phyloP scores from a whole-genome alignment of 2,329 filamentous ascomycete genomes.

The Pyricularia pennisetigena region DNA sequence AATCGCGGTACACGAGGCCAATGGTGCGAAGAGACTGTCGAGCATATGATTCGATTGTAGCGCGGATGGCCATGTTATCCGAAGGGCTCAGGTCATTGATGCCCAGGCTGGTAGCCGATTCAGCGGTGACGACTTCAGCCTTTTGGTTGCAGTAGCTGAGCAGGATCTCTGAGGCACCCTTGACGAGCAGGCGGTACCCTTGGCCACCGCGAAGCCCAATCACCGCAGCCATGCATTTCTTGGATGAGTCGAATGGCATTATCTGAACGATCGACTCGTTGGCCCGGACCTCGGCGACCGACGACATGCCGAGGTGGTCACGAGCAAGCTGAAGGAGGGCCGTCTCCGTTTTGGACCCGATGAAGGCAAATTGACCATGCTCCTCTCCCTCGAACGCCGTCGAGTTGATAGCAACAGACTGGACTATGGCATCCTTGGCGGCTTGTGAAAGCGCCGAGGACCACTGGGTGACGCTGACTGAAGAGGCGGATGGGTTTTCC shows the following conservation, averaged over 20 bases:
- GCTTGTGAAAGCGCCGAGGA: conserved; percentile 16
- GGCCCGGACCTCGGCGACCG: conserved; percentile 32
- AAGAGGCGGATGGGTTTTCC: neutral
- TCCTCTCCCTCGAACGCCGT: conserved; percentile 45
- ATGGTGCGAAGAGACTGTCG: conserved; percentile 63
- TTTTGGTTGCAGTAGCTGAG: conserved; percentile 31
- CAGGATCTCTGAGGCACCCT: conserved; percentile 48
- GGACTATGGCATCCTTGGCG: conserved; percentile 24
- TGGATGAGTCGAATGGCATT: conserved; percentile 42
- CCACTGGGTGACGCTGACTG: conserved; percentile 17
- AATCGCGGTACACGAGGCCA: conserved; percentile 64
- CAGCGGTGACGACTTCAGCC: conserved; percentile 40
- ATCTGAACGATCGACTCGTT: conserved; percentile 34
- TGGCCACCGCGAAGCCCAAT: conserved; percentile 32
- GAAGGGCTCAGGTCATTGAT: conserved; percentile 1
- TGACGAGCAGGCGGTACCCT: conserved; percentile 39
- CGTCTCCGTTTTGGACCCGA: conserved; percentile 48
- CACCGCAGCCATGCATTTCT: conserved; percentile 48
- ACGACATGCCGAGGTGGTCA: conserved; percentile 38
- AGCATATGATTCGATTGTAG: conserved; percentile 31
- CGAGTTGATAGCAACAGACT: conserved; percentile 44
- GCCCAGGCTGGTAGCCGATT: conserved; percentile 44
- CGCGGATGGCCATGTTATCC: neutral
- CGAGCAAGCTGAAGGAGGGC: conserved; percentile 40
- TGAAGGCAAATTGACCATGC: conserved; percentile 31